These are phyloP conservation scores for Guyanaporus albipodus DNA, from an alignment of 768 basidiomycete species.

Conservation along the genomic window DNA sequence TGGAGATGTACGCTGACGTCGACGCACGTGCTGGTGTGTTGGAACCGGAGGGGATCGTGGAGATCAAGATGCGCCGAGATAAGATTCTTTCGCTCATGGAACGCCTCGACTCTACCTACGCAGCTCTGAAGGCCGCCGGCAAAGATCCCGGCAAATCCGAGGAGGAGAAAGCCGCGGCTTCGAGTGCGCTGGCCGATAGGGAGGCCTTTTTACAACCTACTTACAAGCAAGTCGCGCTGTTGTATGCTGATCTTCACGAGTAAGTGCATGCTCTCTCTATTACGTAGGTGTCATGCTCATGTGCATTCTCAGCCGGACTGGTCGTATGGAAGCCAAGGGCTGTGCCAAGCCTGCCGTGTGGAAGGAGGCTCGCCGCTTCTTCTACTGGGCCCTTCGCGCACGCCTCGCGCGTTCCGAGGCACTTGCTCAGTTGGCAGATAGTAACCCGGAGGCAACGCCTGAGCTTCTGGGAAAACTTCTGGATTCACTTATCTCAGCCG, in stretches of 20 bases:
- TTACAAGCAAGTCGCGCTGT: slow-evolving; percentile 89
- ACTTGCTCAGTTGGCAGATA: slow-evolving; percentile 58
- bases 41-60: slow-evolving; percentile 95
- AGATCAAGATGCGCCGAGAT: slow-evolving; percentile 96
- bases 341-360: slow-evolving; percentile 84
- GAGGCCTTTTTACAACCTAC: slow-evolving; percentile 82
- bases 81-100: slow-evolving; percentile 91
- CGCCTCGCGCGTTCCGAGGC: slow-evolving; percentile 67
- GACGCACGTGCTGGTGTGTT: slow-evolving; percentile 95
- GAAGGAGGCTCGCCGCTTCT: slow-evolving; percentile 84
- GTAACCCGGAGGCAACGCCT: slow-evolving; percentile 64
- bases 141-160: slow-evolving; percentile 67
- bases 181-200: slow-evolving; percentile 64
- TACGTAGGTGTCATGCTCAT: slow-evolving; percentile 3
- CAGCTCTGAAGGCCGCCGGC: slow-evolving; percentile 73
- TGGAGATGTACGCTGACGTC: slow-evolving; percentile 99
- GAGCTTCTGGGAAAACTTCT: slow-evolving; percentile 68
- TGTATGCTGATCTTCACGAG: slow-evolving; percentile 98
- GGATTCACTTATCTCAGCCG: slow-evolving; percentile 54
- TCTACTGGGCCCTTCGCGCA: slow-evolving; percentile 94
- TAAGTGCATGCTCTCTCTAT: slow-evolving; percentile 38
- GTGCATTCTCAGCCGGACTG: slow-evolving; percentile 62
- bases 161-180: slow-evolving; percentile 70
- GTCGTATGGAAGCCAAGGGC: slow-evolving; percentile 97
- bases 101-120: slow-evolving; percentile 82